These are phyloP conservation scores for Ustilago cynodontis DNA, from an alignment of 1,284 basidiomycete genomes.

Conservation along the genomic window DNA sequence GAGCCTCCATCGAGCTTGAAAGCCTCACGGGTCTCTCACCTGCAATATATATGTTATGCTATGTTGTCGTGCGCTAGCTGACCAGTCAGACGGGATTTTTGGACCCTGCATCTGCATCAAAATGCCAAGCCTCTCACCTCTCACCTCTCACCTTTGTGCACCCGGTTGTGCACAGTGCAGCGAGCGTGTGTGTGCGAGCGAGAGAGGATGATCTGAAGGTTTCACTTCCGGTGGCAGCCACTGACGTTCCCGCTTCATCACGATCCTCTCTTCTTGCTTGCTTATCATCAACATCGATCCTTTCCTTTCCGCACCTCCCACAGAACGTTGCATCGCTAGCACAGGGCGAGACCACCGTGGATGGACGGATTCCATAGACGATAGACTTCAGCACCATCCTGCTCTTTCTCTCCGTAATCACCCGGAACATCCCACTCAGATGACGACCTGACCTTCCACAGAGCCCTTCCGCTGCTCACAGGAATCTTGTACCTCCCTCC, in stretches of 20 bases:
- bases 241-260: slow-evolving; percentile 4
- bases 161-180: background rate
- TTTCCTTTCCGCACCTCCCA: background rate
- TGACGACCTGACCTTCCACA: background rate
- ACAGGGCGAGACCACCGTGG: background rate
- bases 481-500: background rate
- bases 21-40: too few species aligned
- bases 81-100: too few species aligned
- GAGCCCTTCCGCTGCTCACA: background rate
- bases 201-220: background rate
- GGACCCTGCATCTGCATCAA: slow-evolving; percentile 41
- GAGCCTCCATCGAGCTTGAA: too few species aligned
- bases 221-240: slow-evolving; percentile 4
- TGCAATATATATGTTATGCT: too few species aligned
- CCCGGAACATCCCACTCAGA: background rate
- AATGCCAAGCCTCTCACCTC: slow-evolving; percentile 19
- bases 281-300: slow-evolving; percentile 6
- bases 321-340: background rate
- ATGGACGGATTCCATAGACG: background rate
- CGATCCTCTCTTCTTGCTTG: background rate
- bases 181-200: too few species aligned
- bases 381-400: slow-evolving; percentile 1
- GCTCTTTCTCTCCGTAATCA: background rate
- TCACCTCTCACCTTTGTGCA: background rate
- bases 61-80: too few species aligned